A percentile compares a stretch with the other conserved stretches of the same genome.
These are phyloP conservation scores for Malassezia vespertilionis DNA, from an alignment of 1,284 basidiomycete genomes.

Conservation along the genomic window DNA sequence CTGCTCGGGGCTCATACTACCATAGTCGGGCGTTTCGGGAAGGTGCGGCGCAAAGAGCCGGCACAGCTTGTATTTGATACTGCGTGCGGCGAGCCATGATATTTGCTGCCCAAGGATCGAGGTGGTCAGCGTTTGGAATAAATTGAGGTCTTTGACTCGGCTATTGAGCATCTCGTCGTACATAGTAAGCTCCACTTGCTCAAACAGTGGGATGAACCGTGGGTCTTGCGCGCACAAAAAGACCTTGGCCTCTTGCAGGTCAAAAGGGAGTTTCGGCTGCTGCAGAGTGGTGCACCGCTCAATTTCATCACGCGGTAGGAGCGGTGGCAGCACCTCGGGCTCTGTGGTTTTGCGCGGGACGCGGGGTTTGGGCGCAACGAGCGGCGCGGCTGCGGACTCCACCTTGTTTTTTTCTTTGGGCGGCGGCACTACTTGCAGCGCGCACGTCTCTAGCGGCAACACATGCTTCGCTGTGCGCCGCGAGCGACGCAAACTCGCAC, in stretches of 20 bases:
- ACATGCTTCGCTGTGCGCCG: neutral
- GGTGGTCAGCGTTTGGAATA: slow-evolving; percentile 51
- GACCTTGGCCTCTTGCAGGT: slow-evolving; percentile 1
- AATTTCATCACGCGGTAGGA: slow-evolving; percentile 7
- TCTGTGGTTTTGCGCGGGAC: neutral
- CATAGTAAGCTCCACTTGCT: slow-evolving; percentile 12
- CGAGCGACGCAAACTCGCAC: slow-evolving; percentile 8
- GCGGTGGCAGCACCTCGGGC: neutral
- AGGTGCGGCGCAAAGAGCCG: slow-evolving; percentile 27
- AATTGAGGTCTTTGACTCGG: slow-evolving; percentile 50
- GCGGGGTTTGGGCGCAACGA: neutral
- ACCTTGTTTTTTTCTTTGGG: too few relatives aligned
- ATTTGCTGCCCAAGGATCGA: slow-evolving; percentile 78
- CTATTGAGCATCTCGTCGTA: slow-evolving; percentile 53
- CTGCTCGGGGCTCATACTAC: slow-evolving; percentile 27
- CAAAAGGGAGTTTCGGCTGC: slow-evolving; percentile 10
- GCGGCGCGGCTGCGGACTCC: neutral
- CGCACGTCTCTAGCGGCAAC: neutral
- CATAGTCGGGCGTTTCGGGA: slow-evolving; percentile 12
- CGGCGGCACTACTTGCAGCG: neutral
- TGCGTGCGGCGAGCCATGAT: slow-evolving; percentile 74
- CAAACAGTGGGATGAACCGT: slow-evolving; percentile 11
- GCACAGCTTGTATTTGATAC: slow-evolving; percentile 74
- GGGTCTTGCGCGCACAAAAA: slow-evolving; percentile 9
- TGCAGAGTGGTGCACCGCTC: slow-evolving; percentile 10